Base-by-base conservation (phyloP, 208 protist species). In the Leishmania turanica region DNA sequence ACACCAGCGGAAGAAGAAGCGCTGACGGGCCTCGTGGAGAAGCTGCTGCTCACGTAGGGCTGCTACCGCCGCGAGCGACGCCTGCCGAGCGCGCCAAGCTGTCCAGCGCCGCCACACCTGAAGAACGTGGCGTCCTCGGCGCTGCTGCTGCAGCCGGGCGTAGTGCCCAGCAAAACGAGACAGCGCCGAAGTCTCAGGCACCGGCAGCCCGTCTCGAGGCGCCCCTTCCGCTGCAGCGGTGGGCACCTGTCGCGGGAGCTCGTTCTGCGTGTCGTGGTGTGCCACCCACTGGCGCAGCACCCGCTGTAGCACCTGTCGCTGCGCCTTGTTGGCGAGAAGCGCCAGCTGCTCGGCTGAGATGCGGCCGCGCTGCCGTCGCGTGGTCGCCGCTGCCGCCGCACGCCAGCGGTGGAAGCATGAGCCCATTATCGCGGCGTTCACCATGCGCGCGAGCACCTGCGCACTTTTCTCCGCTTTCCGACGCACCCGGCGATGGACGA, bases 71-170 rank as follows among this genome's bases (percentile, higher is more conserved):
- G 78, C 79, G 24, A 96, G 76, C 0, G 85, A 79, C 13, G 74
- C 47, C 19, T 89, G 74, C 5, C 62, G 77, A 24, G 80, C 60
- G 17, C 88, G 87, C 56, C 80, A 74, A 21, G 62, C 49, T 42
- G 86, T 72, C 90, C 91, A 95, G 21, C 82, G 85, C 21, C 81
- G 84, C 92, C 94, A 97, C 51, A 71, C 4, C 27, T 73, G 64
- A 34, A 94, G 85, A 4, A 86, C 58, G 27, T 54, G 42, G 17
- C 87, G 81, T 3, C 65, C 66, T 13, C 69, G 56, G 7, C 71
- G 78, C 60, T 78, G 58, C 58, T 82, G n/a, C 56, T 79, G 73
- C 34, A 78, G 40, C n/a, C 56, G 49, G 0, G 79, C 82, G 66
- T 82, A 87, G 47, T 82, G 75, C 58, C 62, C 82, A 17, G 85